Evolutionary conservation across 805 yeast genomes (phyloP).

Genomic region (Wickerhamiella occidentalis): DNA sequence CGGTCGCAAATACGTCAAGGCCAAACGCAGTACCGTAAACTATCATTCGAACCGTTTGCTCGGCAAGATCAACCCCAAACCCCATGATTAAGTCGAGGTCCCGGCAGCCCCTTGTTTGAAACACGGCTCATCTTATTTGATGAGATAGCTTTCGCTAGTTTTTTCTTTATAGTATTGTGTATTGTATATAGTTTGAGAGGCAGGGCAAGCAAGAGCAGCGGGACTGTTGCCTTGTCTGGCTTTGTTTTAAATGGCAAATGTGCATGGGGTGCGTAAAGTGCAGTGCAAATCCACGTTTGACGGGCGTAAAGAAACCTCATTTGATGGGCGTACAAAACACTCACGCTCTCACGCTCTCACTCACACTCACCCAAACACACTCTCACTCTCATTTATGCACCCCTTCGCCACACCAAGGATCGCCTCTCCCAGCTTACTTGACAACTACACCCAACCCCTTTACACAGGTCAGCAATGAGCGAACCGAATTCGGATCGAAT

Average conservation of each 20-base stretch:
- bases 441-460: conserved; percentile 2
- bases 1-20: conserved; percentile 22
- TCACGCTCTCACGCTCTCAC: too few relatives aligned
- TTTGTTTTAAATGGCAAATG: too few relatives aligned
- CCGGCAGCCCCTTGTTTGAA: background rate
- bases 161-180: background rate
- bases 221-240: too few relatives aligned
- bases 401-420: background rate
- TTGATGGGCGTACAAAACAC: too few relatives aligned
- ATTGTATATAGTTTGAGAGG: background rate
- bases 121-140: background rate
- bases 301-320: too few relatives aligned
- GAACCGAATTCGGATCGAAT: conserved; percentile 25
- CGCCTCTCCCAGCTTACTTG: conserved; percentile 1
- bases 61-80: conserved; percentile 39
- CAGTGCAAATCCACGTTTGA: too few relatives aligned
- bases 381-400: too few relatives aligned
- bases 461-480: conserved; percentile 5
- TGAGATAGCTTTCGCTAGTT: too few relatives aligned
- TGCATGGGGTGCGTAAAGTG: too few relatives aligned
- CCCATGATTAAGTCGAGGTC: conserved; percentile 34
- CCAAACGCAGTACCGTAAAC: conserved; percentile 35
- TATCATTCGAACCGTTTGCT: conserved; percentile 43
- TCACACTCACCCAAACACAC: too few relatives aligned
- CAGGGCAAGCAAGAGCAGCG: too few relatives aligned